phyloP scores from a whole-genome alignment of 208 protist genomes.

The Crithidia bombi region DNA sequence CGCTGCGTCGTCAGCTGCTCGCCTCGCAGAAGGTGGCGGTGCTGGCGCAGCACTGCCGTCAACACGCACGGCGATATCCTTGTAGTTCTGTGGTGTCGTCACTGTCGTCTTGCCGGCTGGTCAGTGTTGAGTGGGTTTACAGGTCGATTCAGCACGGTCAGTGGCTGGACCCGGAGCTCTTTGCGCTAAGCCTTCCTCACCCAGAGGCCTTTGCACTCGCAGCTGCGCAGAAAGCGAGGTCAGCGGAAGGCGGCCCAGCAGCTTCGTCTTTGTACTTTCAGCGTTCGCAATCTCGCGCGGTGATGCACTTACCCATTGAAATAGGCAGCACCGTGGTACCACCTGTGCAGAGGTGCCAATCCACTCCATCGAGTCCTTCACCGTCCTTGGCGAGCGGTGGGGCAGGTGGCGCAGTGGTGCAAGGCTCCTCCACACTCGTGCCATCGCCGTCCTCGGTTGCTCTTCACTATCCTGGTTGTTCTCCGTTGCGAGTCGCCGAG shows the following conservation, averaged over 20 bases:
- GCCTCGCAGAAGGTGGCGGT: slow-evolving; percentile 42
- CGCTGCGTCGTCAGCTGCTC: slow-evolving; percentile 20
- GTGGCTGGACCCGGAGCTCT: slow-evolving; percentile 61
- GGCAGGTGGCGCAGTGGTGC: too few species aligned
- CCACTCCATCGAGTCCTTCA: too few species aligned
- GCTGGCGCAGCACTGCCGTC: slow-evolving; percentile 27
- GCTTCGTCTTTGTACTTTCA: too few species aligned
- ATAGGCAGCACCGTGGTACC: too few species aligned
- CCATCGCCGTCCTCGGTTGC: neutral
- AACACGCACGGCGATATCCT: slow-evolving; percentile 7
- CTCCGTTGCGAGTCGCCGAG: neutral
- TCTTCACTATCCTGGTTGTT: neutral
- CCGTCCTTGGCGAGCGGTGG: too few species aligned
- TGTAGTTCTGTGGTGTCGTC: neutral
- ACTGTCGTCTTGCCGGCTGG: slow-evolving; percentile 42
- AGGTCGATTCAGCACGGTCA: slow-evolving; percentile 40
- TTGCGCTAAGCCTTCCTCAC: slow-evolving; percentile 40
- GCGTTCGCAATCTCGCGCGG: too few species aligned
- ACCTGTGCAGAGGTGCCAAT: too few species aligned
- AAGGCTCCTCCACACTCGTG: neutral
- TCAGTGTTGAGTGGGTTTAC: slow-evolving; percentile 61
- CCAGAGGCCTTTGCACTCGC: slow-evolving; percentile 28
- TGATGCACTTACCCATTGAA: too few species aligned
- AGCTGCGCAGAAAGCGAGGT: neutral
- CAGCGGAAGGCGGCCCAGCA: too few species aligned